These are phyloP conservation scores for Suillus americanus DNA, from an alignment of 768 basidiomycete species.

Conservation along the genomic window DNA sequence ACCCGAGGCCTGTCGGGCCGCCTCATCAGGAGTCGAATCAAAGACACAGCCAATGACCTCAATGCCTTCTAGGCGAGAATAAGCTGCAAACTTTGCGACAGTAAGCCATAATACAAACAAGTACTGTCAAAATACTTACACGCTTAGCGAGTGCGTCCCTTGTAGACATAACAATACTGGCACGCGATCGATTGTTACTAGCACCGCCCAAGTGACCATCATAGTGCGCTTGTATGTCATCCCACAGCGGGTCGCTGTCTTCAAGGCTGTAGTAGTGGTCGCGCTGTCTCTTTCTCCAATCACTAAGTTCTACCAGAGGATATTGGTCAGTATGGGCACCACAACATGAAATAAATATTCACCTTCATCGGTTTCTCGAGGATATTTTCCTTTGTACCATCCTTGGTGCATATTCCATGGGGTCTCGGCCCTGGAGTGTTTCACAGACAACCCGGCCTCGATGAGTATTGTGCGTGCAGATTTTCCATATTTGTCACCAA, in stretches of 20 bases:
- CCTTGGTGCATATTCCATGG: slow-evolving; percentile 9
- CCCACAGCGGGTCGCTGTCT: background rate
- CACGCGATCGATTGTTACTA: background rate
- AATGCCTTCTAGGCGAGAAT: background rate
- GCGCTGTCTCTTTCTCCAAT: background rate
- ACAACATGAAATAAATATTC: background rate
- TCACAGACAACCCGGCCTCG: background rate
- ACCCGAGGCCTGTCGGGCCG: background rate
- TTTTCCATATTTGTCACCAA: slow-evolving; percentile 4
- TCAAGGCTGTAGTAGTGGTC: background rate
- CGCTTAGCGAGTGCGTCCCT: background rate
- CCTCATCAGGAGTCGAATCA: background rate
- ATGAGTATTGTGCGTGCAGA: background rate
- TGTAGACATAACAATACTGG: background rate
- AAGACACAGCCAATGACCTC: background rate
- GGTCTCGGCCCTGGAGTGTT: slow-evolving; percentile 2
- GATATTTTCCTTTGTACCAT: background rate
- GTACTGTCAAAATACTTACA: background rate
- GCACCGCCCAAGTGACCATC: background rate
- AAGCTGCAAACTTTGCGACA: background rate
- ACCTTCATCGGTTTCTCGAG: background rate
- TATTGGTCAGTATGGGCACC: background rate
- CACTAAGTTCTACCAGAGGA: background rate
- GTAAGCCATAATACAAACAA: background rate
- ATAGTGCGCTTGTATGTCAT: background rate